Conservation (phyloP, 2,329 filamentous ascomycete genomes). For the Aspergillus pseudoglaucus region DNA sequence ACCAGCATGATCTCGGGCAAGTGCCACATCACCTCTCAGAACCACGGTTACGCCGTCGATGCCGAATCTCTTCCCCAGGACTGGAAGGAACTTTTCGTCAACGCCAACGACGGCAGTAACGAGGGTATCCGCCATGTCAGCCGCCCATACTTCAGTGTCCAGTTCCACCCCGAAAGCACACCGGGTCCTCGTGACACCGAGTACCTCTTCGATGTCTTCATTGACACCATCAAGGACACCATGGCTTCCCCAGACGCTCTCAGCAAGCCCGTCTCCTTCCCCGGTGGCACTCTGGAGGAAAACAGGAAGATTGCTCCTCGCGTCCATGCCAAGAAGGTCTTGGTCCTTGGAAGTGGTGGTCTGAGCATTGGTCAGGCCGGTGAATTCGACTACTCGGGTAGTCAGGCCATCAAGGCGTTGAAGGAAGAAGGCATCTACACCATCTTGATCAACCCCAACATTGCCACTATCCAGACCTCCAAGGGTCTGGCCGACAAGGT, state of each 20-base stretch:
- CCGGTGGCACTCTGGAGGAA: conserved; percentile 73
- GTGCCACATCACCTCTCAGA: conserved; percentile 98
- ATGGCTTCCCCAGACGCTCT: conserved; percentile 62
- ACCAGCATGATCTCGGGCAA: conserved; percentile 91
- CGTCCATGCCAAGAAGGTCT: conserved; percentile 85
- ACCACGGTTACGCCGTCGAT: conserved; percentile 94
- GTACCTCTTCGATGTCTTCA: conserved; percentile 94
- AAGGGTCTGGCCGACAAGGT: conserved; percentile 98
- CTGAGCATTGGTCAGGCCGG: conserved; percentile 96
- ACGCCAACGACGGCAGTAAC: conserved; percentile 96
- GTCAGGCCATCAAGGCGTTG: conserved; percentile 95
- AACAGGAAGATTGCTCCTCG: conserved; percentile 70
- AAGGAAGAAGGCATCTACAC: conserved; percentile 99
- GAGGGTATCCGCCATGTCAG: conserved; percentile 86
- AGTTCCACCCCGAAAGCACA: conserved; percentile 97
- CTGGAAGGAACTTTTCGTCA: conserved; percentile 94
- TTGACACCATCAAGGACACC: conserved; percentile 71
- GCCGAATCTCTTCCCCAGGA: conserved; percentile 64
- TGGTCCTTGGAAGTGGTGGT: conserved; percentile 89
- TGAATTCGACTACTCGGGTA: conserved; percentile 98
- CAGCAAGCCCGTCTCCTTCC: conserved; percentile 71
- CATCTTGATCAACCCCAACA: conserved; percentile 97
- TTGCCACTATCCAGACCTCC: conserved; percentile 96
- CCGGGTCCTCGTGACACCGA: conserved; percentile 94
- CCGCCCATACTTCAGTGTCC: conserved; percentile 96